A percentile compares a stretch with the other conserved stretches of the same genome.
phyloP scores from a whole-genome alignment of 768 basidiomycete genomes.

The Coprinopsis marcescibilis region DNA sequence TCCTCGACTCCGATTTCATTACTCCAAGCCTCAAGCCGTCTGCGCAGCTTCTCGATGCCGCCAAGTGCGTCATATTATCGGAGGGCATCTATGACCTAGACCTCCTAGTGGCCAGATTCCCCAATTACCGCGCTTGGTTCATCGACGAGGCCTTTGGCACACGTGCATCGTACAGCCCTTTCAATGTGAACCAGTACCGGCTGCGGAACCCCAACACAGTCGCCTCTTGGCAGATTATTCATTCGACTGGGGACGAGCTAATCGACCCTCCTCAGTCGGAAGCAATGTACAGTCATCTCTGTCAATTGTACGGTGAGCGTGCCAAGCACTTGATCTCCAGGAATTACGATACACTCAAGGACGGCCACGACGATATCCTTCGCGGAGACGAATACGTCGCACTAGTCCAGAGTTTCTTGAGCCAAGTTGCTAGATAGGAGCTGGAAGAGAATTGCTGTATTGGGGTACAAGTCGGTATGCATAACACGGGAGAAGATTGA shows the following conservation, averaged over 20 bases:
- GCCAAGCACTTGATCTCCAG: constrained; percentile 17
- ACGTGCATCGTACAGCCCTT: constrained; percentile 39
- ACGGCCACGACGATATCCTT: constrained; percentile 54
- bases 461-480: not conserved
- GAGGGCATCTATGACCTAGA: constrained; percentile 81
- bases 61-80: constrained; percentile 54
- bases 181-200: constrained; percentile 39
- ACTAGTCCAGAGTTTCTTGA: constrained; percentile 40
- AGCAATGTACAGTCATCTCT: constrained; percentile 52
- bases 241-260: constrained; percentile 67
- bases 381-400: constrained; percentile 34
- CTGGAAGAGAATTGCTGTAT: not conserved
- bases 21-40: constrained; percentile 43
- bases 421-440: constrained; percentile 4
- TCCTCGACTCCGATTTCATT: constrained; percentile 46
- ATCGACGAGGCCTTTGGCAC: constrained; percentile 58
- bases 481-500: not conserved
- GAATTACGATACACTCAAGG: constrained; percentile 33
- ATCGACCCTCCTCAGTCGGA: constrained; percentile 60
- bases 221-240: constrained; percentile 61
- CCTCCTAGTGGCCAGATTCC: constrained; percentile 55
- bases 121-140: constrained; percentile 66
- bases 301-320: constrained; percentile 25
- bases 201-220: constrained; percentile 11
- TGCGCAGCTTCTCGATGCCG: constrained; percentile 33